Base-by-base conservation (phyloP, 495 filamentous ascomycete species). In the Aspergillus conjunctus region DNA sequence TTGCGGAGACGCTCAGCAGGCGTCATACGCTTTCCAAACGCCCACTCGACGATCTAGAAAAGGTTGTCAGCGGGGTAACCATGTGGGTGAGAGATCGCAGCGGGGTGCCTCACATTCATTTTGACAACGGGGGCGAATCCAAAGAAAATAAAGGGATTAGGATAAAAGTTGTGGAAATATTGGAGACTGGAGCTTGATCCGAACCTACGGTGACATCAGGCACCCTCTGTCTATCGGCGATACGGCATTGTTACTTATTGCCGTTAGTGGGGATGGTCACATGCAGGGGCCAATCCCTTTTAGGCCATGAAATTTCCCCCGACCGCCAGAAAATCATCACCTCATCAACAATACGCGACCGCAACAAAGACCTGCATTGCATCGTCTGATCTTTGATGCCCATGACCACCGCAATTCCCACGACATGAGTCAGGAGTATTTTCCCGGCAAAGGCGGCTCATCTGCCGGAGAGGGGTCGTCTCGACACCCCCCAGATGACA, bases 1-100 rank as follows among this genome's bases (percentile, higher is more conserved):
- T 97, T 98, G 75, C 94, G 89, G 71, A 98, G 83, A 68, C 94
- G 90, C 82, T 98, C 93, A 14, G 91, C 91, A 8, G 94, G 93
- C 72, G 93, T 98, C 86, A 98, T 95, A 73, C 93, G 92, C 83
- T 95, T 96, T 63, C 93, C 93, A 73, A 98, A 97, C 32, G 94
- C 94, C 93, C 93, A 97, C 85, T 97, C 93, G 55, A 98, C 81
- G 78, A 97, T 87, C 92, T 97, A 64, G 32, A 54, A 18, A 15
- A 22, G 26, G 30, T 22, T 32, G 43, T 61, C 41, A 61, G 58
- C 43, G 33, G 43, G 14, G 18, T 26, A 26, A 26, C 51, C 51
- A 17, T 17, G 8, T 20, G 3, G 8, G 20, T 14, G 44, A 30
- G n/a, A 41, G 34, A 49, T 12, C 14, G 46, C 44, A 22, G 20